phyloP scores from a whole-genome alignment of 257 asterid species.

The Paulownia fortunei region DNA sequence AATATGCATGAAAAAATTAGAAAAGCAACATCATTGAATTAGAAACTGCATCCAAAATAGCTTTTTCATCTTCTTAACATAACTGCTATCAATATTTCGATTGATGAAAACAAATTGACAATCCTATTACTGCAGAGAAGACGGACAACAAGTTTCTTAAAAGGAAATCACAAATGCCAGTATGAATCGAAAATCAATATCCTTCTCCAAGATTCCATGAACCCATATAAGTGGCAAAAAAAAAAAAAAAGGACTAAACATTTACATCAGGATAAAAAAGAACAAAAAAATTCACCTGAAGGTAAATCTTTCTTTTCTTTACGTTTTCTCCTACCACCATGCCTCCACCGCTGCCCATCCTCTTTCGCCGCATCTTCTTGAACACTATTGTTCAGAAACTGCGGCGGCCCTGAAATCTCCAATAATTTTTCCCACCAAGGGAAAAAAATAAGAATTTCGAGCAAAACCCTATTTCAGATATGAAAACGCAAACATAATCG shows the following conservation, averaged over 20 bases:
- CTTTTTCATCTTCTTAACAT: background rate
- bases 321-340: constrained; percentile 59
- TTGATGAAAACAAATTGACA: background rate
- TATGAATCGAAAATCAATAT: constrained; percentile 1
- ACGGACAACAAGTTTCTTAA: background rate
- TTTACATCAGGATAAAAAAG: background rate
- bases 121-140: background rate
- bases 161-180: background rate
- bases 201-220: background rate
- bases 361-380: constrained; percentile 62
- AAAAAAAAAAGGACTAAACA: background rate
- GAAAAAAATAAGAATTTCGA: background rate
- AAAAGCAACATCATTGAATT: constrained; percentile 9
- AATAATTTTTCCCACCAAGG: background rate
- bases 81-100: background rate
- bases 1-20: background rate
- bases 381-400: constrained; percentile 74
- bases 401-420: constrained; percentile 92
- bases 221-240: background rate
- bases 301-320: constrained; percentile 78
- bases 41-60: background rate
- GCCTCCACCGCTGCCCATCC: constrained; percentile 61
- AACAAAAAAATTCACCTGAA: constrained; percentile 51
- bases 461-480: constrained; percentile 28
- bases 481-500: background rate